A percentile compares a stretch with the other conserved stretches of the same genome.
Conservation (phyloP, 345 rosid genomes). For the Populus alba region DNA sequence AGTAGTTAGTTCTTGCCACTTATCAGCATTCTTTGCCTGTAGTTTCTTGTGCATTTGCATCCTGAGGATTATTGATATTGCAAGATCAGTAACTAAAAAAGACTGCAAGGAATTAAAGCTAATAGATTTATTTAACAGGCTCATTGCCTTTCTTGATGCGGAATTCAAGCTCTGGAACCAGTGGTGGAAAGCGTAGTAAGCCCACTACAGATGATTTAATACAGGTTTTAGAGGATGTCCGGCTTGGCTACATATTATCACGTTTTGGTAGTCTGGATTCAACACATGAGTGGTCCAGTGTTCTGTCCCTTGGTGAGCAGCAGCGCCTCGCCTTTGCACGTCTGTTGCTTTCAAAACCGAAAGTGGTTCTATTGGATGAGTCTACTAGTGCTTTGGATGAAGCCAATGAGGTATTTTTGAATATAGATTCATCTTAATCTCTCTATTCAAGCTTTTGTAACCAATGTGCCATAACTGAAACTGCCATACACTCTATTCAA, state of each 20-base stretch:
- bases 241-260: slow-evolving; percentile 63
- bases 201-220: slow-evolving; percentile 69
- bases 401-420: slow-evolving; percentile 68
- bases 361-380: slow-evolving; percentile 78
- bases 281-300: slow-evolving; percentile 82
- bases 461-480: not conserved
- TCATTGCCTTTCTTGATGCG: slow-evolving; percentile 44
- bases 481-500: not conserved
- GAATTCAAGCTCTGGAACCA: slow-evolving; percentile 21
- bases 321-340: slow-evolving; percentile 95
- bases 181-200: slow-evolving; percentile 31
- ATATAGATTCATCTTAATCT: not conserved
- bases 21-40: not conserved
- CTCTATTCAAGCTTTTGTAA: not conserved
- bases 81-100: not conserved
- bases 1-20: not conserved
- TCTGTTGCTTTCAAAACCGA: slow-evolving; percentile 72
- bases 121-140: slow-evolving; percentile 32
- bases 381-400: slow-evolving; percentile 96
- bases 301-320: slow-evolving; percentile 96
- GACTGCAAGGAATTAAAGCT: not conserved
- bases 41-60: not conserved
- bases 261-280: slow-evolving; percentile 74
- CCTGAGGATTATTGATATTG: not conserved
- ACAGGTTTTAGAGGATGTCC: slow-evolving; percentile 62